Percentiles rank a stretch among this genome's conserved stretches.
Evolutionary conservation across 2,329 filamentous ascomycete genomes (phyloP).

Genomic region (Tolypocladium guangdongense): DNA sequence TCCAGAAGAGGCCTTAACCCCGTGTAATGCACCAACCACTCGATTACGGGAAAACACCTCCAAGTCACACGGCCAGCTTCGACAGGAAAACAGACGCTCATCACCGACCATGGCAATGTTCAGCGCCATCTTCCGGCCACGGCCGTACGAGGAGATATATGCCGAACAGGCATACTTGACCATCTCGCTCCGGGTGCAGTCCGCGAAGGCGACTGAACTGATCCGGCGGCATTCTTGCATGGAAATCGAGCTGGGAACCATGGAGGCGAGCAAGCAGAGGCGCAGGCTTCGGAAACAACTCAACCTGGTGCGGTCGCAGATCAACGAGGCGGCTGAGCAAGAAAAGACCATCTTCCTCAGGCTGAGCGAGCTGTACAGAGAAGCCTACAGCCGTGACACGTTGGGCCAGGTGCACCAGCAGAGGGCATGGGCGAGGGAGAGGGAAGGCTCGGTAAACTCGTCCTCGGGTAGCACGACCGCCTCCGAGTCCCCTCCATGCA

Average conservation of each 20-base stretch:
- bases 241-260: slow-evolving; percentile 20
- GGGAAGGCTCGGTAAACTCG: not conserved
- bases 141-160: slow-evolving; percentile 30
- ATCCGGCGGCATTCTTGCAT: slow-evolving; percentile 25
- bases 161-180: slow-evolving; percentile 36
- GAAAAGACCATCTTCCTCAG: slow-evolving; percentile 33
- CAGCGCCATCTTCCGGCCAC: slow-evolving; percentile 20
- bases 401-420: slow-evolving; percentile 22
- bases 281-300: slow-evolving; percentile 29
- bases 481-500: not conserved
- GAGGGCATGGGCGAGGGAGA: not conserved
- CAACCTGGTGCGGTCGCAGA: slow-evolving; percentile 27
- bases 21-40: not conserved
- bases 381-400: slow-evolving; percentile 34
- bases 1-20: not conserved
- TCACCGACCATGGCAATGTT: not conserved
- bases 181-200: slow-evolving; percentile 28
- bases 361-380: slow-evolving; percentile 37
- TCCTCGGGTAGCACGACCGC: not conserved
- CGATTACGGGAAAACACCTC: not conserved
- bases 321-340: slow-evolving; percentile 33
- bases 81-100: not conserved
- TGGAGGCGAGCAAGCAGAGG: slow-evolving; percentile 12
- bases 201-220: slow-evolving; percentile 23
- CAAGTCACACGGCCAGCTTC: not conserved